Evolutionary conservation across 1,139 yeast genomes (phyloP).

Genomic region (Suhomyces panamericanus): DNA sequence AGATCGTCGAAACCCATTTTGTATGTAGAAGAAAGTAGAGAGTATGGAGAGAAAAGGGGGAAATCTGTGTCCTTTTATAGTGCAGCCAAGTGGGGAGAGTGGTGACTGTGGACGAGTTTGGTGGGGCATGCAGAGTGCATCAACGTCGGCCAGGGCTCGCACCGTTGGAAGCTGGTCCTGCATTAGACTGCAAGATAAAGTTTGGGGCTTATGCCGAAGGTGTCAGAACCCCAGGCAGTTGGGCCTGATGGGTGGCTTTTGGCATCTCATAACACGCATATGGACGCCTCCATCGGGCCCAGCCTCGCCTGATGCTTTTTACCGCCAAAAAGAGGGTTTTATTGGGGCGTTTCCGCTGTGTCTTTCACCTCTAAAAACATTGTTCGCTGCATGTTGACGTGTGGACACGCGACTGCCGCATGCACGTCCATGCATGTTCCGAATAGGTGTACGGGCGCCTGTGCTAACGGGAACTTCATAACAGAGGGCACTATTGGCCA

Average conservation of each 20-base stretch:
- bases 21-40: not conserved
- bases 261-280: too few species aligned
- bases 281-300: too few species aligned
- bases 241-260: too few species aligned
- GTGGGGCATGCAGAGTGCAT: not conserved
- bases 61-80: constrained; percentile 8
- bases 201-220: not conserved
- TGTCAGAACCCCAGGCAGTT: not conserved
- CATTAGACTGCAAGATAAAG: not conserved
- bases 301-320: not conserved
- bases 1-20: constrained; percentile 32
- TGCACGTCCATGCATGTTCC: not conserved
- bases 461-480: too few species aligned
- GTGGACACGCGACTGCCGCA: not conserved
- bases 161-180: not conserved
- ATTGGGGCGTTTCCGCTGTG: too few species aligned
- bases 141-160: constrained; percentile 1
- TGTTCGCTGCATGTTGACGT: not conserved
- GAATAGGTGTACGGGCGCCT: too few species aligned
- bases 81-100: not conserved
- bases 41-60: not conserved
- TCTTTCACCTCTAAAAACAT: too few species aligned
- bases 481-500: too few species aligned
- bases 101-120: not conserved
- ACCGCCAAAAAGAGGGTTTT: not conserved